These are phyloP conservation scores for Acanthamoeba royreba DNA, from an alignment of 208 protist genomes.

Conservation along the genomic window DNA sequence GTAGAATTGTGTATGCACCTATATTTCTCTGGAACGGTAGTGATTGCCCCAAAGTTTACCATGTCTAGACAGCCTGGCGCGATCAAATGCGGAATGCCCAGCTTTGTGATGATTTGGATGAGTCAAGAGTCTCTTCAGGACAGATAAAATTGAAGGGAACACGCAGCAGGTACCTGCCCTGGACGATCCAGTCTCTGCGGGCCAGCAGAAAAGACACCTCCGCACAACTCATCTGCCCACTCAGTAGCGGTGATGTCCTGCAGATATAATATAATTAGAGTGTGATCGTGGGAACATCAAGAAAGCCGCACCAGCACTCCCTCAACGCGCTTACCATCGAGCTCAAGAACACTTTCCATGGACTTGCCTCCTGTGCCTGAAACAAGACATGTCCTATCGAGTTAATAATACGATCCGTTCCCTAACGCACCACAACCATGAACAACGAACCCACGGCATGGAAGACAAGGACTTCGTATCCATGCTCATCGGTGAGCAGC, in stretches of 20 bases:
- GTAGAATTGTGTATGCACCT: background rate
- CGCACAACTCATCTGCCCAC: constrained; percentile 41
- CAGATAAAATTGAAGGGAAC: no score
- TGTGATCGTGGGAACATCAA: no score
- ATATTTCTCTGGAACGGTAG: background rate
- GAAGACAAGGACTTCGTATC: constrained; percentile 37
- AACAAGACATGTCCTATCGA: no score
- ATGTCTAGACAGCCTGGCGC: constrained; percentile 29
- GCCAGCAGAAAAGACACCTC: background rate
- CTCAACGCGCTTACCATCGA: background rate
- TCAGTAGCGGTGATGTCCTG: constrained; percentile 34
- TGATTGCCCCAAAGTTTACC: background rate
- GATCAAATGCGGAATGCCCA: constrained; percentile 32
- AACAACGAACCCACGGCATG: no score
- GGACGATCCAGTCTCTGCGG: constrained; percentile 29
- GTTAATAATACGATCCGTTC: no score
- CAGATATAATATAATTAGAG: background rate
- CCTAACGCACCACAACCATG: no score
- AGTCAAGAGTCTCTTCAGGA: background rate
- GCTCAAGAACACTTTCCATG: background rate
- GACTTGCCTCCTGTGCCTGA: background rate
- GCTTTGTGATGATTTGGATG: background rate
- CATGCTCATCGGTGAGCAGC: constrained; percentile 7
- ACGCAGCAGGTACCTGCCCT: no score
- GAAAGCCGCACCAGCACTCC: background rate